A percentile compares a stretch with the other conserved stretches of the same genome.
Conservation (phyloP, 495 filamentous ascomycete species). For the Tuber aestivum region DNA sequence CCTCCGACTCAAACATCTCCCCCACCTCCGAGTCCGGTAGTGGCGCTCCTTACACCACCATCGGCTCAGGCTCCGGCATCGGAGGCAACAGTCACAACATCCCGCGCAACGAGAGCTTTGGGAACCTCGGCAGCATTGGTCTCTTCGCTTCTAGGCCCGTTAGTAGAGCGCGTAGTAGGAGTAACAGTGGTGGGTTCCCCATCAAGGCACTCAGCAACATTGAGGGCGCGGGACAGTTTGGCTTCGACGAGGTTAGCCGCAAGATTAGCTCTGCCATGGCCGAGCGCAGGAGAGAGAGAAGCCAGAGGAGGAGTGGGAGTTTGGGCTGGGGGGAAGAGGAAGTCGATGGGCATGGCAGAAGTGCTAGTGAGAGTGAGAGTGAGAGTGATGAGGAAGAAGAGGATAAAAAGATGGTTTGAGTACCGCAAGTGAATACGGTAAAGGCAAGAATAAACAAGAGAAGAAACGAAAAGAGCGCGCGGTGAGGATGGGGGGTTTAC, state of each 20-base stretch:
- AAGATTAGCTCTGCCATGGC: constrained; percentile 85
- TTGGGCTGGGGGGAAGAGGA: constrained; percentile 46
- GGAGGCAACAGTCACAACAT: constrained; percentile 44
- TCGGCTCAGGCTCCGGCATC: neutral
- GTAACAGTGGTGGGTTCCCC: constrained; percentile 64
- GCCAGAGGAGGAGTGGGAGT: constrained; percentile 58
- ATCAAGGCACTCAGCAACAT: constrained; percentile 68
- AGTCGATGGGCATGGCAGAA: constrained; percentile 13
- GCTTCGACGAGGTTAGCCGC: constrained; percentile 73
- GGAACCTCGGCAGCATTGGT: constrained; percentile 74
- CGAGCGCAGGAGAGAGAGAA: constrained; percentile 68
- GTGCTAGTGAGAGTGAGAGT: constrained; percentile 18
- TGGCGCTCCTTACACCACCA: neutral
- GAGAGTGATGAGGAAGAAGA: constrained; percentile 31
- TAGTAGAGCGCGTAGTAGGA: constrained; percentile 63
- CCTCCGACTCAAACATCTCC: constrained; percentile 26
- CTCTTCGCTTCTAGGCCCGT: constrained; percentile 83
- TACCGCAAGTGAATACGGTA: neutral
- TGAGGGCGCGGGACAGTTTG: constrained; percentile 52
- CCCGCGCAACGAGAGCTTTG: constrained; percentile 87
- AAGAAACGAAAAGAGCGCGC: neutral
- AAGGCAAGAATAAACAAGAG: neutral
- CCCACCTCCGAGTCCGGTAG: constrained; percentile 19
- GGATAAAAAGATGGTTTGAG: constrained; percentile 29
- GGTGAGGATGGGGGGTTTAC: neutral